phyloP scores from a whole-genome alignment of 129 eudicot genomes.

The Scalesia atractyloides region DNA sequence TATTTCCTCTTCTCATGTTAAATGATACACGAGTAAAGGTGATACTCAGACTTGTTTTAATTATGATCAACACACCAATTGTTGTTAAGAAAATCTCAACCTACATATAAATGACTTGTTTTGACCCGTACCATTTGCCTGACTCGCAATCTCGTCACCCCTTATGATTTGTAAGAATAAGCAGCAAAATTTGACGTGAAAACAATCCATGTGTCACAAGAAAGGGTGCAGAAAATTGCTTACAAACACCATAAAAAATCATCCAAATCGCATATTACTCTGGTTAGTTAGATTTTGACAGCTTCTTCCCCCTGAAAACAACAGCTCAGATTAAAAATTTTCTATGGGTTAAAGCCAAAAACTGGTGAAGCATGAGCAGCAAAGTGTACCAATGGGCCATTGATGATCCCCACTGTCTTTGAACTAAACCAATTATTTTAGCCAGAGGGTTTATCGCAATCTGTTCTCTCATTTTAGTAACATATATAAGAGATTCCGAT shows the following conservation, averaged over 20 bases:
- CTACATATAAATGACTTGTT: background rate
- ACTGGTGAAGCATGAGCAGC: slow-evolving; percentile 1
- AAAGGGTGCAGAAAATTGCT: background rate
- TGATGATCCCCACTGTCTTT: slow-evolving; percentile 41
- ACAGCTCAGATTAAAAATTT: background rate
- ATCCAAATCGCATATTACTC: slow-evolving; percentile 13
- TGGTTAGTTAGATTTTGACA: slow-evolving; percentile 20
- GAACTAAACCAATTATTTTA: slow-evolving; percentile 23
- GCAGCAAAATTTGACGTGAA: background rate
- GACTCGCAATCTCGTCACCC: background rate
- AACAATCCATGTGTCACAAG: background rate
- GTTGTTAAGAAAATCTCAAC: background rate
- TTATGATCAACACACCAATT: too few relatives aligned
- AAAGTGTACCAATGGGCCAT: slow-evolving; percentile 44
- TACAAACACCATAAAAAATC: background rate
- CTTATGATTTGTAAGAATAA: background rate
- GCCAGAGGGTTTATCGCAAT: slow-evolving; percentile 23
- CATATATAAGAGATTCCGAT: slow-evolving; percentile 77
- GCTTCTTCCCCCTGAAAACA: slow-evolving; percentile 52
- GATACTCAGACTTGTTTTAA: too few relatives aligned
- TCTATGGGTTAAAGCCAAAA: background rate
- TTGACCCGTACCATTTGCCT: background rate
- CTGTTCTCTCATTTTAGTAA: slow-evolving; percentile 45
- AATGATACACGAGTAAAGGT: too few relatives aligned
- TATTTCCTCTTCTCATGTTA: too few relatives aligned